phyloP scores from a whole-genome alignment of 2,329 filamentous ascomycete species.

The Exophiala lecanii-corni region DNA sequence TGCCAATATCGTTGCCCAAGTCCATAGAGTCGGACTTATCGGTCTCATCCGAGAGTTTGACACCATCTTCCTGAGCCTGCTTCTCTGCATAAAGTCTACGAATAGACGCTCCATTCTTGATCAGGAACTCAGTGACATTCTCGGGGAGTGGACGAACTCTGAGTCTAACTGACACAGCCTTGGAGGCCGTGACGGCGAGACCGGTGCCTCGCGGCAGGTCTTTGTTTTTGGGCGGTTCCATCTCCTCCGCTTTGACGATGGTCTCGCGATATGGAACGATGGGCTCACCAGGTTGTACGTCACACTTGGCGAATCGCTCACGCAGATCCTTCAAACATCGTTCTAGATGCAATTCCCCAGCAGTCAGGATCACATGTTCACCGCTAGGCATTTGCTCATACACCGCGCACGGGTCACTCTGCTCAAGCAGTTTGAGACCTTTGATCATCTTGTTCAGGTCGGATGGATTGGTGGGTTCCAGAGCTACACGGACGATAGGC shows the following conservation, averaged over 20 bases:
- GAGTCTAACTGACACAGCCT: slow-evolving; percentile 73
- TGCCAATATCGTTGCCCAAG: slow-evolving; percentile 46
- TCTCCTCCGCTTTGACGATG: slow-evolving; percentile 81
- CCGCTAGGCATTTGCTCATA: slow-evolving; percentile 91
- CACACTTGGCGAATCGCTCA: slow-evolving; percentile 87
- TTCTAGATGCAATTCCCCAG: slow-evolving; percentile 90
- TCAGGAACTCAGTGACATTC: slow-evolving; percentile 76
- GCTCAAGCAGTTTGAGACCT: slow-evolving; percentile 79
- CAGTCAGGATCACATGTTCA: slow-evolving; percentile 91
- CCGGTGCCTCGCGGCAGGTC: slow-evolving; percentile 81
- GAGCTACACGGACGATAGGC: slow-evolving; percentile 89
- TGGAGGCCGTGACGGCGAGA: slow-evolving; percentile 71
- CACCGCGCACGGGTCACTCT: slow-evolving; percentile 91
- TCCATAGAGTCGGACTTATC: slow-evolving; percentile 39
- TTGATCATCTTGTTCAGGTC: slow-evolving; percentile 94
- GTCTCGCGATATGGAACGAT: slow-evolving; percentile 96
- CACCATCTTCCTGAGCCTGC: slow-evolving; percentile 45
- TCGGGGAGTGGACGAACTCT: slow-evolving; percentile 73
- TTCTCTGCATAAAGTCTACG: slow-evolving; percentile 73
- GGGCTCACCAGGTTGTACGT: slow-evolving; percentile 87
- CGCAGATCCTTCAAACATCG: slow-evolving; percentile 87
- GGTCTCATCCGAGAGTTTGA: slow-evolving; percentile 34
- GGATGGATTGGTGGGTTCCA: slow-evolving; percentile 87
- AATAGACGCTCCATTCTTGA: slow-evolving; percentile 73
- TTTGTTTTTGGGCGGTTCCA: slow-evolving; percentile 81